Evolutionary conservation across 495 filamentous ascomycete species (phyloP).

Genomic region (Penicillium mononematosum): DNA sequence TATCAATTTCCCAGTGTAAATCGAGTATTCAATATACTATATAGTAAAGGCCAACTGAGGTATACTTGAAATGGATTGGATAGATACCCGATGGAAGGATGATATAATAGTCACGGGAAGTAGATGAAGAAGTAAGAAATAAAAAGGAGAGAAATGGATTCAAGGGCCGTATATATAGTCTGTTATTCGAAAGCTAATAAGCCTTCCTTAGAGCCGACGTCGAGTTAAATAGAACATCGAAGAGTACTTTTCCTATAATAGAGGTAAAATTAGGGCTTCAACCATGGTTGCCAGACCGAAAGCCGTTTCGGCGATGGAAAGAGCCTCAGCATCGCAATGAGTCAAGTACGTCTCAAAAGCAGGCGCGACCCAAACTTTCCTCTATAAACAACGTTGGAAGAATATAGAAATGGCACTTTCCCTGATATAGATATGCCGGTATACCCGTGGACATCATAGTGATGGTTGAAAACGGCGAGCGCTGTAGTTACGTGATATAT

Average conservation of each 20-base stretch:
- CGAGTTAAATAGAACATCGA: neutral
- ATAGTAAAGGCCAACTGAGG: neutral
- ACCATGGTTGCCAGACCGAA: neutral
- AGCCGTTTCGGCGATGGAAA: neutral
- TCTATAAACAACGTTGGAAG: neutral
- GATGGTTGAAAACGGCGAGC: neutral
- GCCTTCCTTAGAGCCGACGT: neutral
- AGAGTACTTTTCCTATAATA: neutral
- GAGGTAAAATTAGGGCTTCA: neutral
- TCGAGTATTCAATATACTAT: neutral
- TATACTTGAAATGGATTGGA: neutral
- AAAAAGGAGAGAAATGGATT: neutral
- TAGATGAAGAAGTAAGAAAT: conserved; percentile 7
- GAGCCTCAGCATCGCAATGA: neutral
- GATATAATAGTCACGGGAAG: neutral
- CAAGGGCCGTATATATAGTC: neutral
- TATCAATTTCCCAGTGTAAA: neutral
- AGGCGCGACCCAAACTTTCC: neutral
- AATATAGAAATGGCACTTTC: neutral
- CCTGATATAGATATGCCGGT: neutral
- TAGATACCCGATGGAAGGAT: neutral
- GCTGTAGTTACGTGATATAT: neutral
- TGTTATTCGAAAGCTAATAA: neutral
- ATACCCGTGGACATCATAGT: neutral
- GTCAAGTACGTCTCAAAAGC: neutral